Evolutionary conservation across 2,329 filamentous ascomycete species (phyloP).

Genomic region (Diaporthe sp.): DNA sequence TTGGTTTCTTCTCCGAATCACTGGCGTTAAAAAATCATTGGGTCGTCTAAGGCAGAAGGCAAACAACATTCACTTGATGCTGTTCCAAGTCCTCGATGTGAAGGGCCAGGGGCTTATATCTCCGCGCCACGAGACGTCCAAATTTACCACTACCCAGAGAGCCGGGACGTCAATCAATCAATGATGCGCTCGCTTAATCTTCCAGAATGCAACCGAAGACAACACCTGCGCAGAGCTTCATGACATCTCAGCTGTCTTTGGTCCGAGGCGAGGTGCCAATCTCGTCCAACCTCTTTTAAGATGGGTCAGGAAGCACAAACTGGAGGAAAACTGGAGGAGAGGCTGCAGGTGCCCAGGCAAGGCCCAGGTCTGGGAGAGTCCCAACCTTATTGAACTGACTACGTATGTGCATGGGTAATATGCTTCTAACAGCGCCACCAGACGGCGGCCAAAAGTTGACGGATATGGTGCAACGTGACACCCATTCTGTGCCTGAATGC

Average conservation of each 20-base stretch:
- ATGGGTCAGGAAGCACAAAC: constrained; percentile 34
- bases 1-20: neutral
- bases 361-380: constrained; percentile 40
- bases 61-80: constrained; percentile 2
- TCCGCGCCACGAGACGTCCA: constrained; percentile 5
- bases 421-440: constrained; percentile 53
- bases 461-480: constrained; percentile 55
- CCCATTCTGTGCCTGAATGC: constrained; percentile 35
- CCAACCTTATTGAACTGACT: constrained; percentile 39
- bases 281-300: constrained; percentile 35
- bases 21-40: neutral
- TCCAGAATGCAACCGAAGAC: constrained; percentile 33
- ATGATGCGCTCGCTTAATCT: constrained; percentile 36
- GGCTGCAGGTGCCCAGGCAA: constrained; percentile 35
- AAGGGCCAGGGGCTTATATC: constrained; percentile 31
- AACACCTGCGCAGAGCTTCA: constrained; percentile 3
- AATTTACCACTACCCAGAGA: neutral
- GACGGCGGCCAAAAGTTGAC: constrained; percentile 51
- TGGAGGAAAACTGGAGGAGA: constrained; percentile 20
- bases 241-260: constrained; percentile 39
- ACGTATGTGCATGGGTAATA: constrained; percentile 44
- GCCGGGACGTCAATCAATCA: constrained; percentile 30
- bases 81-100: neutral
- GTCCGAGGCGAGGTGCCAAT: constrained; percentile 40
- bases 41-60: neutral